These are phyloP conservation scores for Nothophaeocryptopus gaeumannii DNA, from an alignment of 2,329 filamentous ascomycete genomes.

Conservation along the genomic window DNA sequence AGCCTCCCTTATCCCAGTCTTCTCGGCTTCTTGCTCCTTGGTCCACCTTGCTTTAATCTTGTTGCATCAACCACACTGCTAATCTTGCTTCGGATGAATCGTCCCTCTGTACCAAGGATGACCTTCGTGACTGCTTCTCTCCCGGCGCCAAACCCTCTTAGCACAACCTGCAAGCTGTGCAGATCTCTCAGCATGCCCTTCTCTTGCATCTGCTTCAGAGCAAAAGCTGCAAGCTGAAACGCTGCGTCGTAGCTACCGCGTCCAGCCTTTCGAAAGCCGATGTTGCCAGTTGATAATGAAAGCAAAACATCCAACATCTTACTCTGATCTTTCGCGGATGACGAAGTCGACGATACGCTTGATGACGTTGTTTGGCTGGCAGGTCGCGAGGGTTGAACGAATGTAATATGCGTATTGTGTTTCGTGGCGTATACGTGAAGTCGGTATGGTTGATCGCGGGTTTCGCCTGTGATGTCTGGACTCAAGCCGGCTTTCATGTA, in stretches of 20 bases:
- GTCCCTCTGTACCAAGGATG: constrained; percentile 80
- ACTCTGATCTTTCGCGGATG: constrained; percentile 51
- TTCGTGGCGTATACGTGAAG: constrained; percentile 83
- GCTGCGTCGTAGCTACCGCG: constrained; percentile 85
- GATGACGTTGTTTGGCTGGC: constrained; percentile 29
- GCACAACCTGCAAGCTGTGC: constrained; percentile 70
- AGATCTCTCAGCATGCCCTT: constrained; percentile 75
- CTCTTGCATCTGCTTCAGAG: constrained; percentile 81
- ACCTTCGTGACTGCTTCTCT: constrained; percentile 89
- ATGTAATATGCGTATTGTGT: constrained; percentile 93
- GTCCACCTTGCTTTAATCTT: constrained; percentile 92
- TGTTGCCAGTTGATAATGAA: constrained; percentile 76
- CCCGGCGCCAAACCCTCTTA: constrained; percentile 82
- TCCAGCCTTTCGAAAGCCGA: constrained; percentile 83
- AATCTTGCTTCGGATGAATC: constrained; percentile 70
- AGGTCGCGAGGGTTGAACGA: constrained; percentile 63
- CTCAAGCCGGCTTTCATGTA: not conserved
- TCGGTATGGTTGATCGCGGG: constrained; percentile 60
- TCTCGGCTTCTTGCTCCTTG: constrained; percentile 78
- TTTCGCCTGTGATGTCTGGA: constrained; percentile 18
- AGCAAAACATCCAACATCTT: constrained; percentile 63
- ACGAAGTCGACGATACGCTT: constrained; percentile 25
- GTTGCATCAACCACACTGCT: constrained; percentile 80
- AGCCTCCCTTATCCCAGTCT: constrained; percentile 70
- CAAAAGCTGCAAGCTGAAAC: constrained; percentile 82